phyloP scores from a whole-genome alignment of 176 grass and related monocot genomes.

The Thinopyrum elongatum region DNA sequence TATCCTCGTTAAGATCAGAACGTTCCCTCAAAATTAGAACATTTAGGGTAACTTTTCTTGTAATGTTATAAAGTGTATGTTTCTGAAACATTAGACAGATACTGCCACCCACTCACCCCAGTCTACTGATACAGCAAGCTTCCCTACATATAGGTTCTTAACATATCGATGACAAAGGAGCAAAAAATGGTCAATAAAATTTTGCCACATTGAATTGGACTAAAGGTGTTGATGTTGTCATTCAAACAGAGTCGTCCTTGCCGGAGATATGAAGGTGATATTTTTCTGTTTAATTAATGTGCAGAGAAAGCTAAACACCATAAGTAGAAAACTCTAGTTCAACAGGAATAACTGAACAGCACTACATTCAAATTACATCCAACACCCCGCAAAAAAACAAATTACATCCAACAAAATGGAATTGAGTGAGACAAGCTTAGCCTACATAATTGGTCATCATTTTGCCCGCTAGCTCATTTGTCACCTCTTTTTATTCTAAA shows the following conservation, averaged over 20 bases:
- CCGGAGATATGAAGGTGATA: neutral
- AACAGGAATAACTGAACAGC: neutral
- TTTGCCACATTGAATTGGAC: neutral
- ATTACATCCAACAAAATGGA: constrained; percentile 11
- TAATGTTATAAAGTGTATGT: neutral
- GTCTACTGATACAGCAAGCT: neutral
- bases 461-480: constrained; percentile 9
- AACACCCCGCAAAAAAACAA: neutral
- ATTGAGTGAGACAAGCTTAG: constrained; percentile 24
- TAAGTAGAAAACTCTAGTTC: constrained; percentile 22
- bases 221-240: neutral
- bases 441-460: constrained; percentile 5
- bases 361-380: constrained; percentile 23
- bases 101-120: neutral
- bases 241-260: neutral
- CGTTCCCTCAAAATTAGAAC: neutral
- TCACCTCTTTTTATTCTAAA: constrained; percentile 18
- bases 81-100: neutral
- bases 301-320: constrained; percentile 7
- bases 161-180: neutral
- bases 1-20: neutral
- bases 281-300: neutral
- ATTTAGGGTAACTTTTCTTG: neutral
- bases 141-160: neutral
- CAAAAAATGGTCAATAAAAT: neutral